Evolutionary conservation across 2,329 filamentous ascomycete genomes (phyloP).

Genomic region (Fonsecaea nubica): DNA sequence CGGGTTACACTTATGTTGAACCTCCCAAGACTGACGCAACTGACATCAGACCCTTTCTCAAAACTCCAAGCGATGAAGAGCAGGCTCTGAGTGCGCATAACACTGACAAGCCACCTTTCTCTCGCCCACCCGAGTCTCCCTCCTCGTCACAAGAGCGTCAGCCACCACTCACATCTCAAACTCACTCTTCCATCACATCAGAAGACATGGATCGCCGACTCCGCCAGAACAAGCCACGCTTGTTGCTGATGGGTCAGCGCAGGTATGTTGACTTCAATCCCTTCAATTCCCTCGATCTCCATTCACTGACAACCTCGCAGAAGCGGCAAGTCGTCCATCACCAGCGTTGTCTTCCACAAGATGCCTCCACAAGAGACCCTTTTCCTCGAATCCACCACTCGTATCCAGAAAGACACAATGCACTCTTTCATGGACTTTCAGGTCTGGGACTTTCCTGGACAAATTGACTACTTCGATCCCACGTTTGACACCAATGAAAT

Average conservation of each 20-base stretch:
- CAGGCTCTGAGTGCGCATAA: conserved; percentile 10
- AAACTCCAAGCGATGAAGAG: conserved; percentile 21
- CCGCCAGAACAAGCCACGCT: conserved; percentile 74
- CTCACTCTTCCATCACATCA: conserved; percentile 2
- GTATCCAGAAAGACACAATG: conserved; percentile 93
- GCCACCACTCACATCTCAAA: not conserved
- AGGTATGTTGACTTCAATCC: conserved; percentile 66
- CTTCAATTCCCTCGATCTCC: not conserved
- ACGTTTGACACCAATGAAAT: conserved; percentile 84
- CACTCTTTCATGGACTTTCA: conserved; percentile 99
- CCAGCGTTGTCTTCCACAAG: conserved; percentile 99
- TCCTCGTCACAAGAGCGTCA: not conserved
- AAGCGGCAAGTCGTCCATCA: conserved; percentile 97
- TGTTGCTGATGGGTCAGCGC: conserved; percentile 93
- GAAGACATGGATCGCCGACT: conserved; percentile 47
- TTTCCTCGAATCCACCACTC: conserved; percentile 91
- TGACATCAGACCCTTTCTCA: conserved; percentile 28
- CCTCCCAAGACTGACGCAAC: conserved; percentile 23
- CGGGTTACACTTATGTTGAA: conserved; percentile 6
- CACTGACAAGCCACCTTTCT: conserved; percentile 10
- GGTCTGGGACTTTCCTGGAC: conserved; percentile 95
- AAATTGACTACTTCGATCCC: conserved; percentile 89
- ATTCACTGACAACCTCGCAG: conserved; percentile 55
- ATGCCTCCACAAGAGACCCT: conserved; percentile 93
- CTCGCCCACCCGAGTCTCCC: conserved; percentile 1